Conservation (phyloP, 2,329 filamentous ascomycete genomes). For the Fusarium papillatum region DNA sequence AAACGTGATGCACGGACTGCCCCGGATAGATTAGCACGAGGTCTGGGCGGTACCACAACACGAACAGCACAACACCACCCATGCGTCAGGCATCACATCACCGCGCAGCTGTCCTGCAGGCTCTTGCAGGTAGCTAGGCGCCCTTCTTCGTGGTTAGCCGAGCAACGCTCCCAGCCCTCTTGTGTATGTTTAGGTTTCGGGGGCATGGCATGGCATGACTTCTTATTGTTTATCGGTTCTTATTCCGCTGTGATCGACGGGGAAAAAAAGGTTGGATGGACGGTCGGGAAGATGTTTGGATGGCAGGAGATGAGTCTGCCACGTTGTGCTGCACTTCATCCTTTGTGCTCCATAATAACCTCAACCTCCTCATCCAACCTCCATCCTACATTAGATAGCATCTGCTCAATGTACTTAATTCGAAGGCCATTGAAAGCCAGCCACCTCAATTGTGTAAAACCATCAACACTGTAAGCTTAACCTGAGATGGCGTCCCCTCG, state of each 20-base stretch:
- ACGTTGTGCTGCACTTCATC: conserved; percentile 20
- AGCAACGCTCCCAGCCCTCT: conserved; percentile 13
- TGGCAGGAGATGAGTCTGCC: conserved; percentile 12
- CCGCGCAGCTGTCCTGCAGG: conserved; percentile 32
- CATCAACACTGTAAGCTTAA: not conserved
- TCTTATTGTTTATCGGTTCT: conserved; percentile 2
- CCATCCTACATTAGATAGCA: conserved; percentile 11
- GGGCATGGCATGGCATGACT: conserved; percentile 22
- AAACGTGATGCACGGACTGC: conserved; percentile 26
- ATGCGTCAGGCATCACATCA: conserved; percentile 38
- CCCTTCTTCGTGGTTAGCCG: conserved; percentile 23
- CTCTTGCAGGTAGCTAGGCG: conserved; percentile 24
- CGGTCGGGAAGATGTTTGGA: not conserved
- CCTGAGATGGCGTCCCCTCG: conserved; percentile 7
- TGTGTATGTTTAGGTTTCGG: not conserved
- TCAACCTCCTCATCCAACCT: conserved; percentile 27
- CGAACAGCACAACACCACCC: conserved; percentile 35
- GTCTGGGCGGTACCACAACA: conserved; percentile 24
- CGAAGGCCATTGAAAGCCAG: conserved; percentile 4
- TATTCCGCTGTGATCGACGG: conserved; percentile 12
- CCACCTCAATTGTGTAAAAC: conserved; percentile 11
- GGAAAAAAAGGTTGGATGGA: conserved; percentile 15
- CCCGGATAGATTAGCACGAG: conserved; percentile 31
- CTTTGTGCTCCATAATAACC: not conserved
- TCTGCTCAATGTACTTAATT: not conserved